Evolutionary conservation across 179 eudicot genomes (phyloP), one percentile per base, ranked within the genome.

Genomic region (Silene coronaria): DNA sequence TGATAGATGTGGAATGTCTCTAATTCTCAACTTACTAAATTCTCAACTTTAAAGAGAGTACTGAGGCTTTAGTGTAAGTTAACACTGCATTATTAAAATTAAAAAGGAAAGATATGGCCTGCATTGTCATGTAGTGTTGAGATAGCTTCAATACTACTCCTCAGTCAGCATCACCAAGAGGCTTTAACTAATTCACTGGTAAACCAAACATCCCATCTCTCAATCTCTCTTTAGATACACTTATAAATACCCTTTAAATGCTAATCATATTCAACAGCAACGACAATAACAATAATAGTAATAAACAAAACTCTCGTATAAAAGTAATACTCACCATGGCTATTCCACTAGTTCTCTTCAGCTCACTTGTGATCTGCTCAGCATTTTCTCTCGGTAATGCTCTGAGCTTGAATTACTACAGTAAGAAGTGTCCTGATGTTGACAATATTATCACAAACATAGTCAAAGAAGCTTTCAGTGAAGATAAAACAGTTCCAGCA

Each of bases 401-500:
- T 57, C 78, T 91, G 75, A 89, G 88, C 81, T 80, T 59, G 17
- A 84, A 85, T 78, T 83, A 91, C 86, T 89, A 89, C 38, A 75
- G 76, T 5, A 57, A 91, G 27, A 81, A 85, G 46, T 91, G 93
- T 69, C 90, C 96, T 4, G 67, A 80, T n/a, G 90, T 71, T 1
- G 96, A 91, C 70, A 71, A 63, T 0, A 78, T 82, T 26, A 67
- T 91, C 55, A 32, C 79, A 16, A 82, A 82, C 1, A 79, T 77
- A 1, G 84, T 89, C 28, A 83, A 74, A 72, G 77, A 78, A 9
- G 90, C 86, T 5, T 77, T 74, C 53, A 46, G 19, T 5, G 80
- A 70, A 22, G 92, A 90, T 77, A 81, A 82, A 22, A 87, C 85
- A 4, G 90, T 85, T 74, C 86, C 96, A 17, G 93, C 96, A 0